Base-by-base conservation (phyloP, 495 filamentous ascomycete genomes). In the Staphylotrichum longicolle region DNA sequence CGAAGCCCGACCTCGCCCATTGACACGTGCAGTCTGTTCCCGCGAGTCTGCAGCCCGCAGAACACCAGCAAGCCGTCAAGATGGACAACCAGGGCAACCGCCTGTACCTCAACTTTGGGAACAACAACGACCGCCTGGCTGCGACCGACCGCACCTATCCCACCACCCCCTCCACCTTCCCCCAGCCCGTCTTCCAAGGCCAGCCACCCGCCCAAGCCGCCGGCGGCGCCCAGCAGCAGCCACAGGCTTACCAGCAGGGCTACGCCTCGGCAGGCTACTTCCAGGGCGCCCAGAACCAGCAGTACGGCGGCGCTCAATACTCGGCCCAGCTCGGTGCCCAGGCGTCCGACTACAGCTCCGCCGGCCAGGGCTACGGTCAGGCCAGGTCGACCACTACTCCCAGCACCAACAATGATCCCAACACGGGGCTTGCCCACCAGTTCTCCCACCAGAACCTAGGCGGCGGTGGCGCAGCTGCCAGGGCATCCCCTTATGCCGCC, bases 361-460 rank as follows among this genome's bases (percentile, higher is more conserved):
- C 71, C 65, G 69, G 64, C 49, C 69, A 71, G 58, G 74, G 72
- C 60, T 75, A 74, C 51, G 86, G 86, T 63, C 88, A 89, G 72
- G 78, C 81, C 40, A 80, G 84, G 62, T 83, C 74, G 63, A 80
- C 72, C 71, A 80, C 72, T 27, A 80, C 72, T 27, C 76, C 78
- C 61, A 80, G 74, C 74, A 86, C 70, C 74, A 73, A 66, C 62
- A 88, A 80, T 78, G 89, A 81, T 82, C 86, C 78, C 79, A 90
- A 82, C 79, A 90, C 91, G 64, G 93, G 91, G 30, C 81, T 99
- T 51, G 91, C 91, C 64, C 91, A 96, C 69, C 94, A 99, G 72
- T 93, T 99, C 72, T 94, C 93, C 41, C 92, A 98, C 74, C 94
- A 99, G 80, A 96, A 98, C 72, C 84, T 98, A 7, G 90, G 88